Base-by-base conservation (phyloP, 441 rosid genomes). In the Erysimum pusillum region DNA sequence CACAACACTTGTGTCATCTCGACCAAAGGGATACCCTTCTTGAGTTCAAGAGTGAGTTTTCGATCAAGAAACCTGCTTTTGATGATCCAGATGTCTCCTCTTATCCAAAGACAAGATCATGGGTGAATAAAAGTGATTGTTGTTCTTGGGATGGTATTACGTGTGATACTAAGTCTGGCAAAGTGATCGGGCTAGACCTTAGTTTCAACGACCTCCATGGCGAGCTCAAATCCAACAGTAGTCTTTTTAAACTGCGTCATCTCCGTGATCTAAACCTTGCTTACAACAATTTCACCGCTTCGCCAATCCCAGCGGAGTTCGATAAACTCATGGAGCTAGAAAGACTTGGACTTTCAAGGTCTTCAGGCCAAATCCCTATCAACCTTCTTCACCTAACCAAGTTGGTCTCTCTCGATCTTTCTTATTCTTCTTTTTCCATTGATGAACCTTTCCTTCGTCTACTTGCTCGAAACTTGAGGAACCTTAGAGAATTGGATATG, bases 341-440 rank as follows among this genome's bases (percentile, higher is more conserved):
- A 56, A 22, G 56, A 51, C 56, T 51, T 3, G 20, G 20, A 13
- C 56, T 51, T 1, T 6, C 6, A 7, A 60, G 66, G 9, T 5
- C 15, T 9, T 22, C 57, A 15, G 59, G 59, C 15, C 53, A 59
- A 45, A 42, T 74, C 18, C 73, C 80, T 4, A 70, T 63, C 42
- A 56, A 49, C 39, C 81, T 83, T 25, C 41, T n/a, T 18, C 63
- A 67, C 49, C 71, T 83, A 4, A 59, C 63, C 63, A 59, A 59
- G 63, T 32, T 59, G 22, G 44, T 32, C 28, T 59, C 63, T 36
- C 63, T 59, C 3, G 25, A 59, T 59, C 63, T 59, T 51, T 51
- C 56, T 14, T 14, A 15, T 14, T 14, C 6, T 45, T 52, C 7
- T 36, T 56, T 18, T 12, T 4, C 18, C 17, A 38, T 10, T 11